phyloP scores from a whole-genome alignment of 176 grass and related monocot genomes.

The Dendrocalamus sinicus region DNA sequence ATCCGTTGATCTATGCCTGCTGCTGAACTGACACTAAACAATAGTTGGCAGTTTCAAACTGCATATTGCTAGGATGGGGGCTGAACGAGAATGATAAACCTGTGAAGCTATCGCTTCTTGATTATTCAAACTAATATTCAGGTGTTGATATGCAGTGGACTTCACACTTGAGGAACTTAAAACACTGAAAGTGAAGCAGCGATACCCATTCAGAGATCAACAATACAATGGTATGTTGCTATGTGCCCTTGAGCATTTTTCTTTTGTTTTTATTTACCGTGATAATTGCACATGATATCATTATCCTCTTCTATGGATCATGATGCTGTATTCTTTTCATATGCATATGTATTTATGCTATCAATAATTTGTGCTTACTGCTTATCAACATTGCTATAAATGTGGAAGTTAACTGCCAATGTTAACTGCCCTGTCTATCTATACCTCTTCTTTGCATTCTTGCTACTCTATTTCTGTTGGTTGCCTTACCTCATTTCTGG shows the following conservation, averaged over 20 bases:
- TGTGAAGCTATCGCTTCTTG: constrained; percentile 18
- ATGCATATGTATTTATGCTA: constrained; percentile 16
- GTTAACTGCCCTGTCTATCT: not conserved
- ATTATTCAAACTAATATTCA: constrained; percentile 36
- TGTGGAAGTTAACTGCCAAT: not conserved
- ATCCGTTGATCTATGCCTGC: not conserved
- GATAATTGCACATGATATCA: not conserved
- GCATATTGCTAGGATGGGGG: constrained; percentile 22
- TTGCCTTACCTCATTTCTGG: too few relatives aligned
- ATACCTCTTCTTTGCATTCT: too few relatives aligned
- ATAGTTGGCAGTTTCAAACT: not conserved
- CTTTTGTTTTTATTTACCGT: constrained; percentile 1
- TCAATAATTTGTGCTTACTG: constrained; percentile 1
- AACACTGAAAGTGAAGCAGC: constrained; percentile 72
- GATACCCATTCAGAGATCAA: constrained; percentile 77
- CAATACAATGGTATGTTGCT: constrained; percentile 63
- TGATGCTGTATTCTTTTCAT: not conserved
- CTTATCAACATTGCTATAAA: not conserved
- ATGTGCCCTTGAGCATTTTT: constrained; percentile 10
- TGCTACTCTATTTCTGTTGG: too few relatives aligned
- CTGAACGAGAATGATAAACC: constrained; percentile 18
- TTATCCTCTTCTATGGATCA: constrained; percentile 6
- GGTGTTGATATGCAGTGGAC: constrained; percentile 60
- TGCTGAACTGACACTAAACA: not conserved
- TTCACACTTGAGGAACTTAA: constrained; percentile 81